Conservation (phyloP, 2,329 filamentous ascomycete genomes). For the Stagonosporopsis rhizophila region DNA sequence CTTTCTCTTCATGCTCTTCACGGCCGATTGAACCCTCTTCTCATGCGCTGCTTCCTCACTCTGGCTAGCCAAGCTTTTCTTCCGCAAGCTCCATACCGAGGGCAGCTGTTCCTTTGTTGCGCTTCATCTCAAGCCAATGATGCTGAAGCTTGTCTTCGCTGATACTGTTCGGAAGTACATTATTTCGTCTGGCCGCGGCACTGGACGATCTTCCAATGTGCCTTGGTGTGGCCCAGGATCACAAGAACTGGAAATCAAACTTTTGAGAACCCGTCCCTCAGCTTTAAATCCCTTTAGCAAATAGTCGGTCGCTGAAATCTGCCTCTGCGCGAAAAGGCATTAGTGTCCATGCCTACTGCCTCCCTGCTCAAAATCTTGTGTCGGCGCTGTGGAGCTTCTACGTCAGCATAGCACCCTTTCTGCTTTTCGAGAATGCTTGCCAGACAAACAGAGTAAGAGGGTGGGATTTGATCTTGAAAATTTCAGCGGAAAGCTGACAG, state of each 20-base stretch:
- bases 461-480: conserved; percentile 1
- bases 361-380: background rate
- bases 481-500: background rate
- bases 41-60: background rate
- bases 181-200: background rate
- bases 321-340: background rate
- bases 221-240: background rate
- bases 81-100: background rate
- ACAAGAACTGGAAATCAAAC: background rate
- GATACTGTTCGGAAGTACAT: conserved; percentile 1
- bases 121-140: background rate
- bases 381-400: background rate
- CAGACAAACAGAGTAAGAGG: background rate
- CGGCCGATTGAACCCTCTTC: background rate
- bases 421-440: background rate
- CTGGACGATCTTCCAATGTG: background rate
- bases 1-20: background rate
- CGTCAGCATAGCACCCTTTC: background rate
- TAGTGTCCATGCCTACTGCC: background rate
- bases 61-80: background rate
- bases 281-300: background rate
- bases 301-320: background rate
- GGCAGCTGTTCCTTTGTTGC: background rate
- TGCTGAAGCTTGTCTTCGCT: background rate
- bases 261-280: background rate